Conservation (phyloP, 768 basidiomycete genomes). For the Collybia mongolica region DNA sequence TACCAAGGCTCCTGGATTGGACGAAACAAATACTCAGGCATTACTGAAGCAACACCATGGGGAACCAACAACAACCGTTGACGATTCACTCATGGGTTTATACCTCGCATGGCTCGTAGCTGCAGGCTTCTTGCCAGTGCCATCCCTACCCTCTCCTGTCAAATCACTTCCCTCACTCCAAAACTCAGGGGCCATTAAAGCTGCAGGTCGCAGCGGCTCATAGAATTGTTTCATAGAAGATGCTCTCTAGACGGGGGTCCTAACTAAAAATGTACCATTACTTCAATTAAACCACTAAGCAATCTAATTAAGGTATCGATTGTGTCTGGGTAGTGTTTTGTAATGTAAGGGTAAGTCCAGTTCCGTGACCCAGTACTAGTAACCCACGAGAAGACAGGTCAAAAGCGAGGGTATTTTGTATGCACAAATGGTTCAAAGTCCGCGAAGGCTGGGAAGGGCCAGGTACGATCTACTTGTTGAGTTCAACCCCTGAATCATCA, state of each 20-base stretch:
- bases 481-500: constrained; percentile 62
- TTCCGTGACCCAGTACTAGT: too few relatives aligned
- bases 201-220: constrained; percentile 67
- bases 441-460: too few relatives aligned
- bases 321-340: too few relatives aligned
- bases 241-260: neutral
- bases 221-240: constrained; percentile 17
- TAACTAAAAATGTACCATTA: constrained; percentile 9
- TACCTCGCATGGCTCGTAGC: constrained; percentile 93
- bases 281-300: neutral
- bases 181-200: constrained; percentile 43
- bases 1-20: constrained; percentile 89
- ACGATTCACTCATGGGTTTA: constrained; percentile 72
- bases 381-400: too few relatives aligned
- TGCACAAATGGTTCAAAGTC: too few relatives aligned
- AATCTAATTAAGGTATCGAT: too few relatives aligned
- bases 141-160: constrained; percentile 34
- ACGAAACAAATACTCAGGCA: constrained; percentile 79
- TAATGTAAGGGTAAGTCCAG: too few relatives aligned
- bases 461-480: constrained; percentile 24
- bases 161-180: constrained; percentile 50
- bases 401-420: too few relatives aligned
- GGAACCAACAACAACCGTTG: constrained; percentile 57
- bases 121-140: constrained; percentile 74
- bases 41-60: constrained; percentile 48